phyloP scores from a whole-genome alignment of 129 eudicot species.

The Oenanthe sinensis region DNA sequence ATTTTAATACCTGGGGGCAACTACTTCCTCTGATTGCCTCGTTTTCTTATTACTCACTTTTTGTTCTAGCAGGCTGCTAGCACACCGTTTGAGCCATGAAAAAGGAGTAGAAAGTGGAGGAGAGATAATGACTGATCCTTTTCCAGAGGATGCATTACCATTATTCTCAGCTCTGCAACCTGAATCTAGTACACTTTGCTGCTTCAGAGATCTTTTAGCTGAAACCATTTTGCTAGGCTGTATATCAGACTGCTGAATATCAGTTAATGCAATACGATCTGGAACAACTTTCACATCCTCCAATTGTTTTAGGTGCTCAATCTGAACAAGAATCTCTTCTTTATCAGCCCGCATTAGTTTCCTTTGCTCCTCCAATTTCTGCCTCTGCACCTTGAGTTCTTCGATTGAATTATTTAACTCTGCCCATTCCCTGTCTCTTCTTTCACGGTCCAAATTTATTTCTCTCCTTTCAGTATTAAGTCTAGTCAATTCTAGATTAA shows the following conservation, averaged over 20 bases:
- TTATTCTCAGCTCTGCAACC: constrained; percentile 17
- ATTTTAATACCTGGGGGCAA: constrained; percentile 27
- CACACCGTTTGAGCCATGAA: constrained; percentile 85
- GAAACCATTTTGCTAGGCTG: constrained; percentile 17
- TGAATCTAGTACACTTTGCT: constrained; percentile 18
- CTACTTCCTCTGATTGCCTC: constrained; percentile 30
- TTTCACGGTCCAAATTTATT: constrained; percentile 67
- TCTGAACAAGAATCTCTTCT: constrained; percentile 60
- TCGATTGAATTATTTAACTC: constrained; percentile 65
- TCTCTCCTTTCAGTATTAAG: constrained; percentile 66
- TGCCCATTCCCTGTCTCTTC: constrained; percentile 82
- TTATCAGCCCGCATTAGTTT: constrained; percentile 64
- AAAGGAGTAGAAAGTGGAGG: constrained; percentile 59
- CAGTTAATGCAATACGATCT: constrained; percentile 37
- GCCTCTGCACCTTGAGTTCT: constrained; percentile 73
- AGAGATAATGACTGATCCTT: constrained; percentile 32
- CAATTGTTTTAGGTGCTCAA: constrained; percentile 61
- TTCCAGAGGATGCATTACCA: constrained; percentile 22
- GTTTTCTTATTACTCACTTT: constrained; percentile 53
- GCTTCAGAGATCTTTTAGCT: constrained; percentile 29
- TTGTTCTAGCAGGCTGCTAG: constrained; percentile 65
- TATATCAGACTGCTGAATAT: constrained; percentile 30
- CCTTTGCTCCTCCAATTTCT: constrained; percentile 85
- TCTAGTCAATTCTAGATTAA: constrained; percentile 50
- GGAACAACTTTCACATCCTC: constrained; percentile 51